Evolutionary conservation across 495 filamentous ascomycete genomes (phyloP), one percentile per base, ranked within the genome.

Genomic region (Lichenothelia convexa): DNA sequence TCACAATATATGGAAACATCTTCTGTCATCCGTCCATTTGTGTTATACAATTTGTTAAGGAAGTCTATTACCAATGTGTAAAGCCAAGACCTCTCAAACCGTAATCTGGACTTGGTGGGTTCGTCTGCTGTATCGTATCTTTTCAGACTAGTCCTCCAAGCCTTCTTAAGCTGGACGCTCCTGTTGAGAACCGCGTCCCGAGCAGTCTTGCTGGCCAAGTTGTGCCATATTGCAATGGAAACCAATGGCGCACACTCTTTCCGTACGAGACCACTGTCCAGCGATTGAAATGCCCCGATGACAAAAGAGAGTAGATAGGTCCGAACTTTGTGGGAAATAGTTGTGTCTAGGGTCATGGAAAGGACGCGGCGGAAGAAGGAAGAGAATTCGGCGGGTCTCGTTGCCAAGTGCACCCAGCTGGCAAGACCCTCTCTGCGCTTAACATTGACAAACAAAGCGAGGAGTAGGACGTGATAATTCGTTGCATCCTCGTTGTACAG

Each of bases 241-340:
- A 99, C 87, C 26, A 99, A 63, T 8, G 89, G 81, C 29, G 85
- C 91, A 58, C 87, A 94, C 61, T 99, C 87, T 50, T 92, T 95
- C 32, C 89, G 70, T 20, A 95, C 79, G 34, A 93, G 65, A 16
- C 65, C 67, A 56, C 77, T 92, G 47, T 99, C 89, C 13, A 95
- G 68, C 17, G 85, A 93, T 57, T 93, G 85, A 54, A 93, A 95
- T 36, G 87, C 81, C 45, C 74, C 71, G 36, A 93, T 85, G 39
- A 93, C 68, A 54, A 92, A 93, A 11, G 74, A 77, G 3, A 95
- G 57, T 19, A 95, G 68, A 17, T 89, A 73, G 1, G 78, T 77
- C 36, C 82, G 73, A 34, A 92, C 70, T 8, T 61, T 66, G 21
- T 68, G 63, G 3, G 78, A 64, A 13, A 93, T 57, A 3, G 81